Evolutionary conservation across 805 yeast genomes (phyloP).

Genomic region (Lipomyces sp.): DNA sequence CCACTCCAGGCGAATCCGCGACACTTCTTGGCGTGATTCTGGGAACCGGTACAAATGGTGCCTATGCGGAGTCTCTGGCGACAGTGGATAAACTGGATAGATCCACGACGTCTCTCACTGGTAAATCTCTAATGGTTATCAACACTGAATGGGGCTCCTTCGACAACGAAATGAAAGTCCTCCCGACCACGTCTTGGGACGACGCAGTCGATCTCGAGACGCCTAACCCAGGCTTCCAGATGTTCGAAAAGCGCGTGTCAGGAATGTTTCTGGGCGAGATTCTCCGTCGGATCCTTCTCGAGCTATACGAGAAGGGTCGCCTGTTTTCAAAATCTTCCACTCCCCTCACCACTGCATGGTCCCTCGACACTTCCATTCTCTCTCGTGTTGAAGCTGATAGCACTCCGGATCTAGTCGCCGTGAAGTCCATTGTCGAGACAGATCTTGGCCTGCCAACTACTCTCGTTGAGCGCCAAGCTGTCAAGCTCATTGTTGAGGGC

Average conservation of each 20-base stretch:
- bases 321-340: constrained; percentile 50
- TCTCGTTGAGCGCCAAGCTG: constrained; percentile 70
- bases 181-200: constrained; percentile 84
- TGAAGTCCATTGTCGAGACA: constrained; percentile 63
- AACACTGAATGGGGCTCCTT: constrained; percentile 97
- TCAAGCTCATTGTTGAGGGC: constrained; percentile 75
- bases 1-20: constrained; percentile 60
- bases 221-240: constrained; percentile 82
- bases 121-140: constrained; percentile 30
- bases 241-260: constrained; percentile 55
- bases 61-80: constrained; percentile 78
- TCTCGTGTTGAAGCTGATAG: constrained; percentile 87
- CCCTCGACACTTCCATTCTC: constrained; percentile 78
- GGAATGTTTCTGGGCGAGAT: constrained; percentile 68
- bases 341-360: constrained; percentile 67
- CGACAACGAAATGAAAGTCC: constrained; percentile 74
- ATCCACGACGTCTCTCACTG: constrained; percentile 39
- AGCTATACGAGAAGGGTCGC: constrained; percentile 59
- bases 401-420: constrained; percentile 59
- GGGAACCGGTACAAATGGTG: constrained; percentile 98
- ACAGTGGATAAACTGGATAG: constrained; percentile 76
- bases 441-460: constrained; percentile 58
- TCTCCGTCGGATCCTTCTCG: constrained; percentile 72
- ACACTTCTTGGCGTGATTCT: constrained; percentile 89
- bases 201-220: constrained; percentile 69